A percentile compares a stretch with the other conserved stretches of the same genome.
Evolutionary conservation across 1,284 basidiomycete genomes (phyloP).

Genomic region (Cystobasidiaceae sp.): DNA sequence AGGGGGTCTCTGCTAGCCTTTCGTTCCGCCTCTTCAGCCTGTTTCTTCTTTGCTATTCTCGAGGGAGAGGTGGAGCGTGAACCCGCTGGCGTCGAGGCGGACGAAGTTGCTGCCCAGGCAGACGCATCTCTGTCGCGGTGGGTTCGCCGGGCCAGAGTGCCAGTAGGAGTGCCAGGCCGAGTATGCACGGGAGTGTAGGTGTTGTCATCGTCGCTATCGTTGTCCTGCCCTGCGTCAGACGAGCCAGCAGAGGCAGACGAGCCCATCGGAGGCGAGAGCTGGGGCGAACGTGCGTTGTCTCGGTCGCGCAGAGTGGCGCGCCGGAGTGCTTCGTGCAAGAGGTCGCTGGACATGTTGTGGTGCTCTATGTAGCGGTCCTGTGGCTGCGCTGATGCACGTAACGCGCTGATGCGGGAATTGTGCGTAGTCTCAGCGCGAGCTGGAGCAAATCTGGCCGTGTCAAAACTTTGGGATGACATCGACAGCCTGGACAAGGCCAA

Average conservation of each 20-base stretch:
- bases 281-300: neutral
- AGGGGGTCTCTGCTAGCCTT: conserved; percentile 26
- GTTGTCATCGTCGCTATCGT: conserved; percentile 15
- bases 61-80: conserved; percentile 21
- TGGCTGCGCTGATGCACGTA: too few species aligned
- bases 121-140: neutral
- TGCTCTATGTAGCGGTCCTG: too few species aligned
- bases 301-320: conserved; percentile 2
- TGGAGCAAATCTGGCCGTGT: too few species aligned
- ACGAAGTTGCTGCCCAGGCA: neutral
- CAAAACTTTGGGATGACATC: too few species aligned
- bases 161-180: conserved; percentile 16
- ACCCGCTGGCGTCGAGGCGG: conserved; percentile 9
- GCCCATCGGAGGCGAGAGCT: neutral
- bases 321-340: conserved; percentile 7
- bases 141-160: neutral
- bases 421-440: too few species aligned
- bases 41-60: conserved; percentile 9
- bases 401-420: too few species aligned
- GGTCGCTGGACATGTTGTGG: conserved; percentile 8
- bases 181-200: conserved; percentile 27
- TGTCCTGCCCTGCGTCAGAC: conserved; percentile 1
- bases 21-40: conserved; percentile 16
- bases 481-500: too few species aligned
- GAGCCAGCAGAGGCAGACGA: conserved; percentile 8